Evolutionary conservation across 73 alveolate species (phyloP).

Genomic region (Uronychia setigera): DNA sequence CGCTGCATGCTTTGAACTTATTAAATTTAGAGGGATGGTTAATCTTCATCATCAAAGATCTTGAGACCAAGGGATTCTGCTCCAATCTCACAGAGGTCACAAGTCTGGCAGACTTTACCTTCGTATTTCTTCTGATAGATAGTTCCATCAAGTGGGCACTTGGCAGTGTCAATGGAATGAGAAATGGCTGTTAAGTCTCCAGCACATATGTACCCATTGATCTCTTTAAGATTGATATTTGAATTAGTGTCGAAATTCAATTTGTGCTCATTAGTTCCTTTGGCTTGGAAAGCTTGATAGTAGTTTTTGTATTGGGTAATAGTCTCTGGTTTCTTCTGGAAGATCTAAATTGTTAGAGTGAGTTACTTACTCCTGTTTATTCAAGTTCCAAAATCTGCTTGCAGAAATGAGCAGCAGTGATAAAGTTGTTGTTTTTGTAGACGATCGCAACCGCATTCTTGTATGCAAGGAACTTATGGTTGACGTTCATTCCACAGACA

Average conservation of each 20-base stretch:
- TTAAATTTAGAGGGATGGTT: too few relatives aligned
- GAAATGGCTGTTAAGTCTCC: slow-evolving; percentile 22
- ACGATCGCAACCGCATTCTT: slow-evolving; percentile 52
- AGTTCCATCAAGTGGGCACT: slow-evolving; percentile 50
- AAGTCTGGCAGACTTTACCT: slow-evolving; percentile 40
- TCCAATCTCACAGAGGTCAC: slow-evolving; percentile 32
- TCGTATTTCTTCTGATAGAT: slow-evolving; percentile 20
- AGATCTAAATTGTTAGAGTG: slow-evolving; percentile 4
- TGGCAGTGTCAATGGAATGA: slow-evolving; percentile 8
- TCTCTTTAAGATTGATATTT: slow-evolving; percentile 11
- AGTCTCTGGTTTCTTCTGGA: slow-evolving; percentile 53
- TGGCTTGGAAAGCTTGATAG: slow-evolving; percentile 56
- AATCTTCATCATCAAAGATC: slow-evolving; percentile 6
- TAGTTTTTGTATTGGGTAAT: slow-evolving; percentile 52
- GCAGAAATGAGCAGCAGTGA: slow-evolving; percentile 62
- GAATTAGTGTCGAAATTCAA: slow-evolving; percentile 25
- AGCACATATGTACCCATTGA: slow-evolving; percentile 39
- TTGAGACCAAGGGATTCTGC: slow-evolving; percentile 41
- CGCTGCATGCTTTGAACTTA: too few relatives aligned
- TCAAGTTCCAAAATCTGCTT: slow-evolving; percentile 45
- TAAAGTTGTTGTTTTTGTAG: slow-evolving; percentile 56
- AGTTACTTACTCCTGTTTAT: slow-evolving; percentile 45
- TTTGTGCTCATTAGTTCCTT: slow-evolving; percentile 32
- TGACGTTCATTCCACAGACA: slow-evolving; percentile 34
- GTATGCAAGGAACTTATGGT: slow-evolving; percentile 60